These are phyloP conservation scores for Deuterostichococcus epilithicus DNA, from an alignment of 139 green algal species.

Conservation along the genomic window DNA sequence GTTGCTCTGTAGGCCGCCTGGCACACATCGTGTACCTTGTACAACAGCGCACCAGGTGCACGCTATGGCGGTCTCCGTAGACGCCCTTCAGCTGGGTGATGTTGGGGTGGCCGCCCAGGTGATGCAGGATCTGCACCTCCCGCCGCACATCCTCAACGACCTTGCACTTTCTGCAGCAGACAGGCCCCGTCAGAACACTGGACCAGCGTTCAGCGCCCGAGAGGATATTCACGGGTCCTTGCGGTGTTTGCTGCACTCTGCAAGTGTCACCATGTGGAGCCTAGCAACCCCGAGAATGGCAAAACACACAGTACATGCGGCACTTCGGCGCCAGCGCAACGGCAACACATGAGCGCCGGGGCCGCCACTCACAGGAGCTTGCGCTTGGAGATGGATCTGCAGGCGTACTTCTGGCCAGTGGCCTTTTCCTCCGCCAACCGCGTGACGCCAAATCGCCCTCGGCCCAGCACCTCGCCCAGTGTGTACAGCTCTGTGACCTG, in stretches of 20 bases:
- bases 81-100: conserved; percentile 67
- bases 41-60: conserved; percentile 97
- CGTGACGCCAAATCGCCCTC: conserved; percentile 45
- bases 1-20: too few relatives aligned
- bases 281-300: too few relatives aligned
- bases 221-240: too few relatives aligned
- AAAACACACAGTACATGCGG: too few relatives aligned
- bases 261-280: too few relatives aligned
- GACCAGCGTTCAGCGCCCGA: too few relatives aligned
- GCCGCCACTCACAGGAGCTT: conserved; percentile 64
- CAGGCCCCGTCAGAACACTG: too few relatives aligned
- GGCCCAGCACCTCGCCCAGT: conserved; percentile 47
- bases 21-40: too few relatives aligned
- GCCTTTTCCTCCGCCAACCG: conserved; percentile 26
- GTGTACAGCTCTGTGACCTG: conserved; percentile 41
- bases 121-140: conserved; percentile 95
- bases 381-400: conserved; percentile 92
- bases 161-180: conserved; percentile 47
- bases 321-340: too few relatives aligned
- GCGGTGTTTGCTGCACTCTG: too few relatives aligned
- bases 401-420: conserved; percentile 64
- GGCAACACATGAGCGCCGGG: too few relatives aligned
- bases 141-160: conserved; percentile 93
- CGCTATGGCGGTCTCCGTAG: conserved; percentile 74
- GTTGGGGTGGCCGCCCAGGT: conserved; percentile 78